Evolutionary conservation across 352 stramenopile species (phyloP).

Genomic region (Phytophthora multivora): DNA sequence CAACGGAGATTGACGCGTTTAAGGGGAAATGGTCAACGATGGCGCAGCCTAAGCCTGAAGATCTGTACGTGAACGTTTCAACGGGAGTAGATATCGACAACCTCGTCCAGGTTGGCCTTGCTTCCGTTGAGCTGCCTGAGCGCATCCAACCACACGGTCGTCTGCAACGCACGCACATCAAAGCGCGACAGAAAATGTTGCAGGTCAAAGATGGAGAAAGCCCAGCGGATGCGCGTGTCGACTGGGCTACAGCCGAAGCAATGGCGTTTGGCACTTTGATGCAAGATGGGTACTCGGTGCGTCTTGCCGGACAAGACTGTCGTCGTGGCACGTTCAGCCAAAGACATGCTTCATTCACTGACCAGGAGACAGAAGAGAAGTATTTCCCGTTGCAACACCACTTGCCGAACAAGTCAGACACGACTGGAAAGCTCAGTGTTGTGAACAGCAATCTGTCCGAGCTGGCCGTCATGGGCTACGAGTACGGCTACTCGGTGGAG

Average conservation of each 20-base stretch:
- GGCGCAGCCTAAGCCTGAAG: constrained; percentile 44
- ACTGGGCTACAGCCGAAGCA: constrained; percentile 89
- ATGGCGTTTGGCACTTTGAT: constrained; percentile 90
- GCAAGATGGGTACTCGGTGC: constrained; percentile 81
- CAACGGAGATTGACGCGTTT: constrained; percentile 75
- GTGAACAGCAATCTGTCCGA: constrained; percentile 88
- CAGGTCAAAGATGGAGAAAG: constrained; percentile 33
- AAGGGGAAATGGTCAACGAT: constrained; percentile 73
- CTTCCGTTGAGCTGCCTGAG: constrained; percentile 64
- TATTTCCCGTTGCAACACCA: constrained; percentile 81
- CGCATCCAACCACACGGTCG: constrained; percentile 68
- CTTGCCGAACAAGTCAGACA: constrained; percentile 38
- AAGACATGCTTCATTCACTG: constrained; percentile 85
- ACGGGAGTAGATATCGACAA: constrained; percentile 66
- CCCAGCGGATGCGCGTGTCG: constrained; percentile 57
- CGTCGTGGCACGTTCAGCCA: constrained; percentile 91
- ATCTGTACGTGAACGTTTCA: constrained; percentile 56
- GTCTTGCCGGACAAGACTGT: constrained; percentile 87
- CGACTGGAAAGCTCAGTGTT: constrained; percentile 57
- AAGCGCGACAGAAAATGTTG: constrained; percentile 76
- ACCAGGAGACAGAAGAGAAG: constrained; percentile 75
- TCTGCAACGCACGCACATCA: constrained; percentile 81
- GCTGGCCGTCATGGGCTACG: constrained; percentile 88
- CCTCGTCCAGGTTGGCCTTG: constrained; percentile 64
- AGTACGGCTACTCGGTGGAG: constrained; percentile 91